These are phyloP conservation scores for Aspergillus arachidicola DNA, from an alignment of 2,329 filamentous ascomycete genomes.

Conservation along the genomic window DNA sequence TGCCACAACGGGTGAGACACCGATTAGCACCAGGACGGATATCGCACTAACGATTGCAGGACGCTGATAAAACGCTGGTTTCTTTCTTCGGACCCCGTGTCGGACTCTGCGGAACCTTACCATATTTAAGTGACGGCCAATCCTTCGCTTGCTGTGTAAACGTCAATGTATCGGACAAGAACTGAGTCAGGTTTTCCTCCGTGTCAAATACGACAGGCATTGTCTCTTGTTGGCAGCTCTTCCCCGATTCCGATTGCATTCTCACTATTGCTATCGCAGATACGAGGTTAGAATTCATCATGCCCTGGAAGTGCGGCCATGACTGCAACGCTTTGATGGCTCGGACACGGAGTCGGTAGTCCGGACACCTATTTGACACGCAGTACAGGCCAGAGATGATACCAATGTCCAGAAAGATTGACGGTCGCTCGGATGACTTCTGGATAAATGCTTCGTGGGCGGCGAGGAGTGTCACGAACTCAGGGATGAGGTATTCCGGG, in stretches of 20 bases:
- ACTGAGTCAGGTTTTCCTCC: neutral
- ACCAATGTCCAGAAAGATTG: constrained; percentile 16
- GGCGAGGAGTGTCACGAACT: constrained; percentile 10
- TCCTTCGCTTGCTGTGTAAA: neutral
- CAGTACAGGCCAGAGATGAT: constrained; percentile 13
- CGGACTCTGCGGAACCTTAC: neutral
- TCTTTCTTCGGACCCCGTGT: too few species aligned
- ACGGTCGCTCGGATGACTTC: constrained; percentile 9
- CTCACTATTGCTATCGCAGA: constrained; percentile 9
- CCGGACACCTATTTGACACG: constrained; percentile 15
- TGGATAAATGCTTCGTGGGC: constrained; percentile 8
- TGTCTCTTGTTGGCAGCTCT: too few species aligned
- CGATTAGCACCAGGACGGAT: too few species aligned
- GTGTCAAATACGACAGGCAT: neutral
- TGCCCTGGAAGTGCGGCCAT: constrained; percentile 21
- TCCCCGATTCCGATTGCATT: constrained; percentile 10
- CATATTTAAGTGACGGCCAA: neutral
- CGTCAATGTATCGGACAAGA: neutral
- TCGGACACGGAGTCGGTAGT: constrained; percentile 13
- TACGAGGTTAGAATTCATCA: constrained; percentile 19
- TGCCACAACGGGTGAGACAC: too few species aligned
- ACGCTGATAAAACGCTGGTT: too few species aligned
- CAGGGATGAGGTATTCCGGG: constrained; percentile 3
- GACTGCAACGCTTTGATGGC: constrained; percentile 15
- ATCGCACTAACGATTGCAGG: too few species aligned